A percentile compares a stretch with the other conserved stretches of the same genome.
These are phyloP conservation scores for Elongisporangium undulatum DNA, from an alignment of 352 stramenopile genomes.

Conservation along the genomic window DNA sequence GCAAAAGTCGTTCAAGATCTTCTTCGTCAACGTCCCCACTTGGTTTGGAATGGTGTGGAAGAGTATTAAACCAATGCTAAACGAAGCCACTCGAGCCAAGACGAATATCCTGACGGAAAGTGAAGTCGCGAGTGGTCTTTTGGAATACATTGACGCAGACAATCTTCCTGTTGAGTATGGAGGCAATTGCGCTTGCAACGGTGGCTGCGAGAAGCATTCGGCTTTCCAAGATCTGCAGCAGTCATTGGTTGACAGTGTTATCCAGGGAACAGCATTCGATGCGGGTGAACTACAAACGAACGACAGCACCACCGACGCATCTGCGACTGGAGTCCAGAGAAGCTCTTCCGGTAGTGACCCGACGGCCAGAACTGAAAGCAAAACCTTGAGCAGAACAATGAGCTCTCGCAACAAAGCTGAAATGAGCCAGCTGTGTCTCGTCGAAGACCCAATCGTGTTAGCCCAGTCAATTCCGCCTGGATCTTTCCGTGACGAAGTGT, in stretches of 20 bases:
- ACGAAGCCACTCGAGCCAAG: slow-evolving; percentile 85
- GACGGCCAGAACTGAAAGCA: background rate
- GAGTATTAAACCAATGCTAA: slow-evolving; percentile 81
- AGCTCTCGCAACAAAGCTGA: slow-evolving; percentile 3
- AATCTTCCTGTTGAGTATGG: slow-evolving; percentile 72
- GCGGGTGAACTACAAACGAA: slow-evolving; percentile 17
- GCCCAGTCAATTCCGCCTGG: slow-evolving; percentile 25
- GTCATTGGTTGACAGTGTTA: slow-evolving; percentile 46
- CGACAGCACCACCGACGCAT: slow-evolving; percentile 6
- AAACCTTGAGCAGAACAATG: background rate
- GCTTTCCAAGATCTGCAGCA: slow-evolving; percentile 57
- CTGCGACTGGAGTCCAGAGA: slow-evolving; percentile 11
- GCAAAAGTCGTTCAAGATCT: slow-evolving; percentile 89
- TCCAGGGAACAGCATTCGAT: slow-evolving; percentile 42
- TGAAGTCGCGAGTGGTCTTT: slow-evolving; percentile 41
- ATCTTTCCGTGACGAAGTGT: slow-evolving; percentile 60
- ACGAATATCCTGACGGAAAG: slow-evolving; percentile 80
- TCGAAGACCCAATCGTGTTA: slow-evolving; percentile 9
- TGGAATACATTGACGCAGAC: slow-evolving; percentile 61
- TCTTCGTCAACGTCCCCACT: slow-evolving; percentile 88
- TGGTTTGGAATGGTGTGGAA: slow-evolving; percentile 93
- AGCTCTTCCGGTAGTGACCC: background rate
- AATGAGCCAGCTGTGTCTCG: slow-evolving; percentile 11
- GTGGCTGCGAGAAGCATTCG: slow-evolving; percentile 66
- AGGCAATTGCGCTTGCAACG: slow-evolving; percentile 49